Evolutionary conservation across 2,329 filamentous ascomycete species (phyloP), one percentile per base, ranked within the genome.

Genomic region (Alternaria gansuensis): DNA sequence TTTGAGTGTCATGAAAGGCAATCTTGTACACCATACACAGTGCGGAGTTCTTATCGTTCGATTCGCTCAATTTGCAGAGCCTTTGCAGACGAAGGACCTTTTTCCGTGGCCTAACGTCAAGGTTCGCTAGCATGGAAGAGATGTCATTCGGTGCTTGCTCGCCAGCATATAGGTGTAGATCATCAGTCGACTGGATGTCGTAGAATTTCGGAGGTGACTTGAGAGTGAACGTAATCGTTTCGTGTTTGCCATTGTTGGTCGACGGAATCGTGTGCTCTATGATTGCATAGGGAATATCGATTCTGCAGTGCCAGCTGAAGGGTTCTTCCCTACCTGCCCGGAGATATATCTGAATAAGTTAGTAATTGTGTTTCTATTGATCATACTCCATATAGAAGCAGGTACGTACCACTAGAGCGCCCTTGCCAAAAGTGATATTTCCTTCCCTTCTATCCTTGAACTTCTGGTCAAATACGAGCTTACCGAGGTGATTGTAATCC

Each of bases 11-110:
- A 11, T 43, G 45, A 39, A 79, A 75, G 1, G 50, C 55, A 3
- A 77, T 49, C 21, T 80, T 79, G 64, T 87, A 87, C 0, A 85
- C 82, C 45, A 84, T 80, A 59, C 82, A 85, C 39, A 75, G 78
- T 2, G 80, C 79, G 2, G 78, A 77, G 37, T 81, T 77, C n/a
- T 67, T 70, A 10, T 69, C 68, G 54, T 83, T 78, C 0, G 64
- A 50, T 2, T 60, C 62, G 53, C 78, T 75, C 44, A 84, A 66
- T 28, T 64, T 69, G 5, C 76, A 72, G 7, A 81, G 66, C 29
- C 79, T 69, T 55, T 59, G 54, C 43, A 75, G 58, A 63, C 63
- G 53, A 31, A 34, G 56, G 2, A 57, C 17, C 54, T 51, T 51
- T 24, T 17, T 28, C 3, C 17, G 40, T 21, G 23, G 24, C 21